Conservation (phyloP, 257 asterid species). For the Echites panduratus region DNA sequence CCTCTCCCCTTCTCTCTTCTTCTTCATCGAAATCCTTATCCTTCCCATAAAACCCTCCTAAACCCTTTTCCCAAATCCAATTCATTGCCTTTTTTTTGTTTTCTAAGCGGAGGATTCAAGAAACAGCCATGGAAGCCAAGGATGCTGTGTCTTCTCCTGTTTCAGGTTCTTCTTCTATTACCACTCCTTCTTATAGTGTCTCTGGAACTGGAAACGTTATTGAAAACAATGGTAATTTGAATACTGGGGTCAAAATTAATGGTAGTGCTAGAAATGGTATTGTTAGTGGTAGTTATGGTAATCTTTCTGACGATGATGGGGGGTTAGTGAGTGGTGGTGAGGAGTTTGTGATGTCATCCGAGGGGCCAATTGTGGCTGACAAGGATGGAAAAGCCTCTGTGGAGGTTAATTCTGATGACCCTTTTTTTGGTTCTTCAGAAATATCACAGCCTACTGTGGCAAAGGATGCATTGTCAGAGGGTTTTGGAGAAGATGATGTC, state of each 20-base stretch:
- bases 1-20: background rate
- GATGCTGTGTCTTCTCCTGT: conserved; percentile 35
- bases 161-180: conserved; percentile 33
- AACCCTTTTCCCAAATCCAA: conserved; percentile 10
- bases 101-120: conserved; percentile 9
- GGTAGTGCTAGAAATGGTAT: conserved; percentile 23
- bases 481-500: conserved; percentile 26
- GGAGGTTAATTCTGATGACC: conserved; percentile 23
- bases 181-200: conserved; percentile 3
- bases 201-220: conserved; percentile 22
- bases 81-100: conserved; percentile 1
- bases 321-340: conserved; percentile 57
- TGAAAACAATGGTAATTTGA: conserved; percentile 12
- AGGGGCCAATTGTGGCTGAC: conserved; percentile 22
- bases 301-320: conserved; percentile 44
- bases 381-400: conserved; percentile 14
- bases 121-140: conserved; percentile 40
- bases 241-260: conserved; percentile 10
- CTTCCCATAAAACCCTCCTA: conserved; percentile 18
- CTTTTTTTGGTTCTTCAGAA: conserved; percentile 22
- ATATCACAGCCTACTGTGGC: conserved; percentile 24
- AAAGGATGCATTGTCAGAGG: conserved; percentile 24
- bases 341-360: conserved; percentile 46
- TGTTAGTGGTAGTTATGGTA: conserved; percentile 2
- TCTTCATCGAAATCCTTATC: conserved; percentile 21